Base-by-base conservation (phyloP, 495 filamentous ascomycete genomes). In the Tuber aestivum region DNA sequence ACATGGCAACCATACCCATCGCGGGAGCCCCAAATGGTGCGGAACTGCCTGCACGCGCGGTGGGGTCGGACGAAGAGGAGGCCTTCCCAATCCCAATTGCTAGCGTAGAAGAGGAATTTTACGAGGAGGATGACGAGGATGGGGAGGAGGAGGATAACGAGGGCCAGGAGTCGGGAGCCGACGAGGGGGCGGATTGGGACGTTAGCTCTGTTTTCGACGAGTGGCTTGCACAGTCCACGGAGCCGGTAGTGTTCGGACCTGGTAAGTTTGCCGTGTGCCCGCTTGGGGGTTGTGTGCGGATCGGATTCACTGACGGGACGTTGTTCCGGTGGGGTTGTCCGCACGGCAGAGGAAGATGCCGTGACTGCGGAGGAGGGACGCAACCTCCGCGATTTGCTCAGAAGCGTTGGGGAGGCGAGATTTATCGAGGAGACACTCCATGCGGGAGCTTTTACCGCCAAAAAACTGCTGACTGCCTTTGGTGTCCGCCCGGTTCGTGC, bases 391-490 rank as follows among this genome's bases (percentile, higher is more conserved):
- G 87, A 91, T 71, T 88, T 90, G 32, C 85, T 97, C 27, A 90
- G 92, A 78, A 87, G 89, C 40, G 84, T 94, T 76, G 95, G 94
- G 7, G 91, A 91, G 69, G 89, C 90, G 70, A 87, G 89, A 23
- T 97, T 97, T 84, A 87, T 93, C 74, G 86, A 89, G 75, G 87
- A 90, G 75, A 94, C 92, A 18, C 87, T 97, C 74, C 88, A 89
- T 50, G 86, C 87, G 38, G 89, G 89, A 21, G 85, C 85, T 40
- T 89, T 95, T 76, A 89, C 91, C 2, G 93, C 91, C 37, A 92
- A 91, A 85, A 95, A 93, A 84, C 86, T 99, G 35, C 90, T 94
- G 77, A 95, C 93, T 9, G 95, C 95, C n/a, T 99, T 99, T 85
- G 92, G 92, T 70, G 90, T 97, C 76, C 84, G 88, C 42, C 91